These are phyloP conservation scores for Penicillium roqueforti DNA, from an alignment of 495 filamentous ascomycete genomes.

Conservation along the genomic window DNA sequence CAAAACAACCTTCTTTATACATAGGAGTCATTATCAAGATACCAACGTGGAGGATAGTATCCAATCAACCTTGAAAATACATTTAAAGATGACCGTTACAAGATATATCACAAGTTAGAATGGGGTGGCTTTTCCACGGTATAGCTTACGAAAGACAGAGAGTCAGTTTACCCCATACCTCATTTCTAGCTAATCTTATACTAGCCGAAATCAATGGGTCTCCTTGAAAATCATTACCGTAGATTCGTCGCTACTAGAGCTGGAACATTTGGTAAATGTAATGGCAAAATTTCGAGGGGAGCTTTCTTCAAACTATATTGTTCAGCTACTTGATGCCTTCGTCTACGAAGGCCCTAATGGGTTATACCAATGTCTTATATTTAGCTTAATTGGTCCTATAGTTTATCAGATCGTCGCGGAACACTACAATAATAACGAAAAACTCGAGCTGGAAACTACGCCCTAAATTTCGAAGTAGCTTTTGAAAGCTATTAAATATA, in stretches of 20 bases:
- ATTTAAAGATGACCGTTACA: no score
- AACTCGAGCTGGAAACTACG: constrained; percentile 20
- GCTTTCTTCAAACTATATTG: constrained; percentile 21
- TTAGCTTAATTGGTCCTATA: constrained; percentile 39
- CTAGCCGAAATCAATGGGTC: constrained; percentile 30
- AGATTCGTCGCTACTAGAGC: constrained; percentile 14
- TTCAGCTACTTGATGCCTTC: constrained; percentile 38
- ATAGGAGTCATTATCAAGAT: no score
- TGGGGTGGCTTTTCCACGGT: constrained; percentile 89
- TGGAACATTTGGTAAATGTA: constrained; percentile 13
- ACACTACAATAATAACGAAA: constrained; percentile 16
- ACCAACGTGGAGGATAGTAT: no score
- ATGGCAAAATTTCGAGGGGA: constrained; percentile 3
- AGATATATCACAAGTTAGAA: constrained; percentile 78
- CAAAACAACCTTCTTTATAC: no score
- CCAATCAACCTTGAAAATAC: no score
- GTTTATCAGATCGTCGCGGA: constrained; percentile 19
- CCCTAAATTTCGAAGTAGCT: constrained; percentile 27
- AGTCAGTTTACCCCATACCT: constrained; percentile 9
- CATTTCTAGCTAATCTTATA: no score
- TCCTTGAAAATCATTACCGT: constrained; percentile 36
- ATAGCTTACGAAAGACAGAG: constrained; percentile 55
- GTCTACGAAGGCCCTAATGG: constrained; percentile 39
- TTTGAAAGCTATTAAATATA: constrained; percentile 24
- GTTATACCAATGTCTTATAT: constrained; percentile 41